Evolutionary conservation across 108 stramenopile genomes (phyloP).

Genomic region (Craspedostauros australis): DNA sequence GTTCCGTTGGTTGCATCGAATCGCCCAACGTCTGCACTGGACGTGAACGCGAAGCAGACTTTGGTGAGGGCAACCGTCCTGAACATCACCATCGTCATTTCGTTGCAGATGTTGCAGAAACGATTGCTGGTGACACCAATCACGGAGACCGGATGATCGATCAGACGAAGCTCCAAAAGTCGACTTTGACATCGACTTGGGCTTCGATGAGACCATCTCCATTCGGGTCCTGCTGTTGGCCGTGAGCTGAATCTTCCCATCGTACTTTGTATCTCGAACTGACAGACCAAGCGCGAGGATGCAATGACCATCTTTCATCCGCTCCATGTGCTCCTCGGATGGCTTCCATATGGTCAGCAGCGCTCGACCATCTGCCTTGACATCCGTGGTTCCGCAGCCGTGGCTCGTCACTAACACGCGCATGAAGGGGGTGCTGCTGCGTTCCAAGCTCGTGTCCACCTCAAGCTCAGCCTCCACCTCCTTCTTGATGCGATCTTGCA

Average conservation of each 20-base stretch:
- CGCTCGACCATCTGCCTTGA: conserved; percentile 18
- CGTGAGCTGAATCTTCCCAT: conserved; percentile 49
- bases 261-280: conserved; percentile 30
- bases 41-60: conserved; percentile 7
- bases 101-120: neutral
- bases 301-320: conserved; percentile 48
- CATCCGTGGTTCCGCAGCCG: neutral
- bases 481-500: conserved; percentile 41
- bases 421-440: conserved; percentile 52
- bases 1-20: too few relatives aligned
- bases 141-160: too few relatives aligned
- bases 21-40: conserved; percentile 7
- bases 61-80: conserved; percentile 8
- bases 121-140: too few relatives aligned
- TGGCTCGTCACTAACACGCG: conserved; percentile 35
- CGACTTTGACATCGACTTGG: conserved; percentile 9
- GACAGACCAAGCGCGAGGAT: conserved; percentile 49
- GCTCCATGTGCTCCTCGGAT: conserved; percentile 56
- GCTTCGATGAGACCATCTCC: conserved; percentile 7
- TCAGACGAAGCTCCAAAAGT: conserved; percentile 37
- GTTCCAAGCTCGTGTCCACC: conserved; percentile 25
- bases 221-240: conserved; percentile 49
- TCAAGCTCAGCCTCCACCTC: conserved; percentile 55
- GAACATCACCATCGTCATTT: conserved; percentile 1
- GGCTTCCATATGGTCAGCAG: conserved; percentile 70